These are phyloP conservation scores for Xylaria sp. DNA, from an alignment of 2,329 filamentous ascomycete genomes.

Conservation along the genomic window DNA sequence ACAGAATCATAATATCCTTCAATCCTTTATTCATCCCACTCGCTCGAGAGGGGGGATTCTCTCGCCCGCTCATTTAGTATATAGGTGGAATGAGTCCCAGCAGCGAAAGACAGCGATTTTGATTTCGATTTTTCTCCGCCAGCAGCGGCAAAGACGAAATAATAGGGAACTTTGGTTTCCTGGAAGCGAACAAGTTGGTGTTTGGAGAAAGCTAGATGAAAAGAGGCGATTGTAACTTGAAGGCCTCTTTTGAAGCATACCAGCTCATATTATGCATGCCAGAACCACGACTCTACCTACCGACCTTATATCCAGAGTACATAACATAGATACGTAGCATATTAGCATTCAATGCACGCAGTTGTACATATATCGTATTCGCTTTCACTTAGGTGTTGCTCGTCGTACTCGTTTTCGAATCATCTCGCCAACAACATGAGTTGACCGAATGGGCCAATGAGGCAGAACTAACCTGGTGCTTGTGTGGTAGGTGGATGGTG, in stretches of 20 bases:
- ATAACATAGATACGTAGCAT: constrained; percentile 10
- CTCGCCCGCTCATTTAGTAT: neutral
- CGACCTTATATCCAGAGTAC: constrained; percentile 9
- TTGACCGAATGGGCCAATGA: neutral
- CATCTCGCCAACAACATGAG: neutral
- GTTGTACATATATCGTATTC: constrained; percentile 25
- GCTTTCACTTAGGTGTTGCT: neutral
- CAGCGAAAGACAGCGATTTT: constrained; percentile 8
- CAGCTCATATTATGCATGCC: neutral
- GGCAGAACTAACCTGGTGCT: neutral
- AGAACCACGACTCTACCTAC: constrained; percentile 7
- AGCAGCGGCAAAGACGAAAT: neutral
- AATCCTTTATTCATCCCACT: neutral
- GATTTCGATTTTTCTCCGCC: neutral
- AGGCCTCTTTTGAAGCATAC: neutral
- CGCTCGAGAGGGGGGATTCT: too few relatives aligned
- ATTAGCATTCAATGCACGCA: constrained; percentile 11
- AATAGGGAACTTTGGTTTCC: neutral
- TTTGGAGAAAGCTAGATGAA: neutral
- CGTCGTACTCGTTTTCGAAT: constrained; percentile 28
- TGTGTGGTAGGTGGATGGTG: neutral
- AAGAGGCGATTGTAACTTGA: neutral
- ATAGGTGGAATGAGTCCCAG: neutral
- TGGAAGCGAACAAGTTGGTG: neutral
- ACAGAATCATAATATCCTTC: neutral